Base-by-base conservation (phyloP, 805 yeast species). In the Diddensiella transvaalensis region DNA sequence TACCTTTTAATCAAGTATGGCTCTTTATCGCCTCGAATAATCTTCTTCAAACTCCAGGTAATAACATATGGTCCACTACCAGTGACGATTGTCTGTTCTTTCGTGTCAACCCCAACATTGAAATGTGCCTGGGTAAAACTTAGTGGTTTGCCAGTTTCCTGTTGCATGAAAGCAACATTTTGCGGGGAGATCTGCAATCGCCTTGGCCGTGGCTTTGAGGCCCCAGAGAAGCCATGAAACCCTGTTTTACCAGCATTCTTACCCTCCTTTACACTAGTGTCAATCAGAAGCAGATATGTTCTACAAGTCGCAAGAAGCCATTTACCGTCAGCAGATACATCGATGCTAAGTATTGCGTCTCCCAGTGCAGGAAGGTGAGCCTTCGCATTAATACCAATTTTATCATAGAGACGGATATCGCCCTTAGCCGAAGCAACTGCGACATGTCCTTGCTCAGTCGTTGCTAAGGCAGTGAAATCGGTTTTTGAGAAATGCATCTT, bases 311-410 rank as follows among this genome's bases (percentile, higher is more conserved):
- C 93, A 50, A 89, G 69, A 37, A 88, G 60, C 84, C 88, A 89
- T 56, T 79, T 73, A 51, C 96, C 96, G 62, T 85, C 90, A 18
- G 84, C 78, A 3, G 95, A 80, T 1, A 78, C 80, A 50, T 85
- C 90, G 17, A 86, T 57, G 19, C 85, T 85, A 35, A 75, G 67
- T 44, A 85, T 78, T 1, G 79, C 70, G 57, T 88, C 95, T 22
- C 96, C 96, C 33, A 88, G 69, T 0, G 93, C 88, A 1, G 96
- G 96, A 26, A 89, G 68, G 21, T 77, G 74, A 1, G 93, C 82
- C 69, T 85, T 86, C 1, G 96, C 96, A 56, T 76, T 78, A 49
- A 77, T 73, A 11, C 96, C 96, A 11, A 87, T 60, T 50, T 76
- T 70, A 64, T 87, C 87, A 62, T 78, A 87, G 37, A 89, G 71